Percentiles rank a stretch among this genome's conserved stretches.
Evolutionary conservation across 495 filamentous ascomycete species (phyloP).

Genomic region (Amphirosellinia nigrospora): DNA sequence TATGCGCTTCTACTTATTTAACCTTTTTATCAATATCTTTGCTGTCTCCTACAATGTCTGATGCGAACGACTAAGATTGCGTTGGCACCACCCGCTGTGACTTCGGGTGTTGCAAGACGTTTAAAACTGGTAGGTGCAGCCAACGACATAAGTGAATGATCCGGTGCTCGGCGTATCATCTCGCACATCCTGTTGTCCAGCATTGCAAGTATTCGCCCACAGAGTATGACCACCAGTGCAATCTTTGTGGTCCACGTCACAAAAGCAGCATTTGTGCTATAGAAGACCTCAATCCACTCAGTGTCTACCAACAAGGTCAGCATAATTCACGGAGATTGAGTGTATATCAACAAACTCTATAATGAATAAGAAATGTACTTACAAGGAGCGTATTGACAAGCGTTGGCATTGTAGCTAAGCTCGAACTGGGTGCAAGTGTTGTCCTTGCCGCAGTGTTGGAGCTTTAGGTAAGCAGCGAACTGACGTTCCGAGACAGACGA

Average conservation of each 20-base stretch:
- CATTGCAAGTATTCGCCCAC: constrained; percentile 8
- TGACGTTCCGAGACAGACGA: background rate
- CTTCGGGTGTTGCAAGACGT: background rate
- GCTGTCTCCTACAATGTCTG: background rate
- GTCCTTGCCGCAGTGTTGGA: constrained; percentile 4
- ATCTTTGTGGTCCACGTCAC: background rate
- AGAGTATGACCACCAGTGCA: constrained; percentile 3
- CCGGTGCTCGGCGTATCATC: background rate
- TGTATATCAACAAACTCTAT: background rate
- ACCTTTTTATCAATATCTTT: background rate
- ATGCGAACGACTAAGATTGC: background rate
- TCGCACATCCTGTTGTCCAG: background rate
- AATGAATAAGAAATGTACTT: background rate
- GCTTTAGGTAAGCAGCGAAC: constrained; percentile 8
- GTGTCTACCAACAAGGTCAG: background rate
- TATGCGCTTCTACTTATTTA: background rate
- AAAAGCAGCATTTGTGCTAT: constrained; percentile 12
- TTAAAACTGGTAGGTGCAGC: constrained; percentile 4
- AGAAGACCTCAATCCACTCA: constrained; percentile 3
- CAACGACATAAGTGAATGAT: constrained; percentile 9
- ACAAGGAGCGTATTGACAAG: constrained; percentile 4
- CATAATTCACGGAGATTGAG: background rate
- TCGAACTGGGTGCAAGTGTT: constrained; percentile 10
- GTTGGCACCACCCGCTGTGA: background rate
- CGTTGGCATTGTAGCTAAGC: constrained; percentile 8